A percentile compares a stretch with the other conserved stretches of the same genome.
Conservation (phyloP, 768 basidiomycete species). For the Boletus subcaerulescens region DNA sequence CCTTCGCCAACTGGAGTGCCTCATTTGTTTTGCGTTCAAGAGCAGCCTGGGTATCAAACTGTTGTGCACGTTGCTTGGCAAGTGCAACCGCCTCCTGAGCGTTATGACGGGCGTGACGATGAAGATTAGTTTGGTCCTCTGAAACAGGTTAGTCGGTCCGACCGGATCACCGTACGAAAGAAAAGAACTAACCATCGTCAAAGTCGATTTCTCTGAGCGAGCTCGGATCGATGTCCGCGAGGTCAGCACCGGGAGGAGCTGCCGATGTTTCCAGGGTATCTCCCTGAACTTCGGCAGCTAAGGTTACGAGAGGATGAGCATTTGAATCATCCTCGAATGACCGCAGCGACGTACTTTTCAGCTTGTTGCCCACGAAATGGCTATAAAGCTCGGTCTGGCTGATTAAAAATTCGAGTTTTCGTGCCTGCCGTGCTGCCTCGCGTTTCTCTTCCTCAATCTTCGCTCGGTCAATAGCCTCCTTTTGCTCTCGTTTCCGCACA, state of each 20-base stretch:
- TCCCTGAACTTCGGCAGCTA: slow-evolving; percentile 79
- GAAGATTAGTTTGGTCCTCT: slow-evolving; percentile 89
- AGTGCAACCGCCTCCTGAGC: slow-evolving; percentile 85
- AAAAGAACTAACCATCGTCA: slow-evolving; percentile 67
- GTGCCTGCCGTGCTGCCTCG: slow-evolving; percentile 89
- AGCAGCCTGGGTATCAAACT: slow-evolving; percentile 84
- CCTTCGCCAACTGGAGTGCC: slow-evolving; percentile 66
- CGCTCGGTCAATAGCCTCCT: slow-evolving; percentile 85
- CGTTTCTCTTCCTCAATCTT: slow-evolving; percentile 90
- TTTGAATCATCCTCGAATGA: slow-evolving; percentile 13
- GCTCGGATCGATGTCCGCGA: slow-evolving; percentile 51
- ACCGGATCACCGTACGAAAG: not conserved
- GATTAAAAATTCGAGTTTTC: slow-evolving; percentile 97
- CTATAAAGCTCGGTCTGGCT: slow-evolving; percentile 98
- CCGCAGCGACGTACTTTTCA: slow-evolving; percentile 62
- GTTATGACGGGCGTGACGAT: slow-evolving; percentile 80
- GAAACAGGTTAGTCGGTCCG: slow-evolving; percentile 7
- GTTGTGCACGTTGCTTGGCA: slow-evolving; percentile 74
- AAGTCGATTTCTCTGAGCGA: slow-evolving; percentile 79
- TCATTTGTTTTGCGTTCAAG: slow-evolving; percentile 79
- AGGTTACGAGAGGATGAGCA: slow-evolving; percentile 12
- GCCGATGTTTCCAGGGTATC: slow-evolving; percentile 40
- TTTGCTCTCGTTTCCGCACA: slow-evolving; percentile 88
- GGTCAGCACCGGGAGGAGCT: slow-evolving; percentile 54
- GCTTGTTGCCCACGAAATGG: slow-evolving; percentile 97